Base-by-base conservation (phyloP, 1,284 basidiomycete genomes). In the Cryptococcus sp. region DNA sequence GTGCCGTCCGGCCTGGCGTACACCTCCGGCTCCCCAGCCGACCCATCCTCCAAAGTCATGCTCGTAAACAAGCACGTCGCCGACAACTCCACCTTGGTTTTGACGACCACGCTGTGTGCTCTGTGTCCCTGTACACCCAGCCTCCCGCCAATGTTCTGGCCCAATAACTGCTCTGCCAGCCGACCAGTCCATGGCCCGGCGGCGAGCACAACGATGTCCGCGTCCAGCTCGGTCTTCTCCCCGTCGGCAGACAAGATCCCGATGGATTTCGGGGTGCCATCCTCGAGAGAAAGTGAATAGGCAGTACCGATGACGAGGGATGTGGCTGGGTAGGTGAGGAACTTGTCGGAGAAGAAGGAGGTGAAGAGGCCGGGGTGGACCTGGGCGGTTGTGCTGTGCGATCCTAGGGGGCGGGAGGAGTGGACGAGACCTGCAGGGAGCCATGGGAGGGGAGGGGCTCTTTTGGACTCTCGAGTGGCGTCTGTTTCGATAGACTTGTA, bases 101-200 rank as follows among this genome's bases (percentile, higher is more conserved):
- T 71, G 21, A 78, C 65, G 2, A 82, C 76, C 42, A 83, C 77
- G 38, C 77, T 79, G 61, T 82, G 81, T 3, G 81, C 82, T 46
- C 81, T 69, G 36, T 76, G 75, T 0, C 81, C 80, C 5, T 67
- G 68, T 20, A 76, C 71, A 40, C 62, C 72, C 16, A 75, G 57
- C 45, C 71, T 71, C 5, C 73, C 66, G 11, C 78, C 78, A 20
- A 78, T 68, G 21, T 77, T 65, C 28, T 71, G 57, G 13, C 82
- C 80, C 59, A 85, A 79, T 23, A 87, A 77, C 53, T 79, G 71
- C 21, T 69, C 62, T 40, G 83, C 78, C 8, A 86, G 77, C 45
- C 71, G 69, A 0, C 89, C 83, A 0, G 91, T 90, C 93, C 93
- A 97, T 1, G 90, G 89, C 13, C 92, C 92, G 12, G 88, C 88